A percentile compares a stretch with the other conserved stretches of the same genome.
These are phyloP conservation scores for Didymella glomerata DNA, from an alignment of 2,329 filamentous ascomycete genomes.

Conservation along the genomic window DNA sequence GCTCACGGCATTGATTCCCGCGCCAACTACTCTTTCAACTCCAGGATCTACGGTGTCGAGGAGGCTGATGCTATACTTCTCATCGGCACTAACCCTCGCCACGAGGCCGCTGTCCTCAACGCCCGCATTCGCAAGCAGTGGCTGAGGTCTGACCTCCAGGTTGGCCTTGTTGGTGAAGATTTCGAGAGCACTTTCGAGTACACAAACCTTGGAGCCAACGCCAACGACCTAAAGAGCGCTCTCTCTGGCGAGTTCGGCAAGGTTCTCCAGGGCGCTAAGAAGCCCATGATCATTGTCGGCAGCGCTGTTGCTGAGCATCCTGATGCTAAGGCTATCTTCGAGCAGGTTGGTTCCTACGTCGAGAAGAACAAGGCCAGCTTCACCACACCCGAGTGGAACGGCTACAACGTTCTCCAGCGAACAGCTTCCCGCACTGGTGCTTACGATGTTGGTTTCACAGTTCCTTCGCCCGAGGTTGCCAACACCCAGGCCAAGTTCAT, in stretches of 20 bases:
- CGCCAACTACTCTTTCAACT: conserved; percentile 97
- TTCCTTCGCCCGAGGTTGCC: conserved; percentile 81
- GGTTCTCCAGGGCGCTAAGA: conserved; percentile 86
- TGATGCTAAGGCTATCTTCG: conserved; percentile 92
- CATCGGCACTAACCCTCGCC: conserved; percentile 92
- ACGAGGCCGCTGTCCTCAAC: conserved; percentile 94
- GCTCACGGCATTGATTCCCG: conserved; percentile 93
- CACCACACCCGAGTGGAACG: conserved; percentile 90
- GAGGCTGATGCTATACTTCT: conserved; percentile 92
- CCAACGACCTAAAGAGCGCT: conserved; percentile 81
- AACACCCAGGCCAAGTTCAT: conserved; percentile 91
- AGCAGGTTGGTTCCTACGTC: conserved; percentile 87
- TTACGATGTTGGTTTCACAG: conserved; percentile 94
- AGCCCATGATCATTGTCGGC: conserved; percentile 95
- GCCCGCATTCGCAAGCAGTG: conserved; percentile 98
- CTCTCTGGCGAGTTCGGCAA: conserved; percentile 90
- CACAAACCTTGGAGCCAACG: conserved; percentile 84
- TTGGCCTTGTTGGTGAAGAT: conserved; percentile 87
- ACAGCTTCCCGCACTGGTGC: conserved; percentile 91
- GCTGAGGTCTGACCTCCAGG: conserved; percentile 91
- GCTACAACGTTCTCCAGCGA: conserved; percentile 95
- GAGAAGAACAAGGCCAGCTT: conserved; percentile 94
- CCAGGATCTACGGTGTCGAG: conserved; percentile 90
- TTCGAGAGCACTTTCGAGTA: conserved; percentile 97
- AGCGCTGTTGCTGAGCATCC: conserved; percentile 89